These are phyloP conservation scores for Pseudogymnoascus sp. DNA, from an alignment of 2,329 filamentous ascomycete genomes.

Conservation along the genomic window DNA sequence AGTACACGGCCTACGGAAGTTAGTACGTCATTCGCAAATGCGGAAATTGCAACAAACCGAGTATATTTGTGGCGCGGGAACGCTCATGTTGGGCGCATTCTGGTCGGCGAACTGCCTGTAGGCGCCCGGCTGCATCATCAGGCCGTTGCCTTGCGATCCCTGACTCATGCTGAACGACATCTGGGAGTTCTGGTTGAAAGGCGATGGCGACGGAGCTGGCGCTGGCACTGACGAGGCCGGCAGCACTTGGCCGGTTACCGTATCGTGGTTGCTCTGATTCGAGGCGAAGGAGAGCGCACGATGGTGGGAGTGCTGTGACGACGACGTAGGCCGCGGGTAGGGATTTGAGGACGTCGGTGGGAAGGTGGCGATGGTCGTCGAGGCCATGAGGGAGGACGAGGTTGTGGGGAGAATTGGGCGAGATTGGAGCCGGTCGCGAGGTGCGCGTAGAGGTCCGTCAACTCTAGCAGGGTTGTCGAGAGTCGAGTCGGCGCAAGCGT, in stretches of 20 bases:
- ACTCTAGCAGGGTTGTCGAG: not conserved
- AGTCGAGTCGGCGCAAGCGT: not conserved
- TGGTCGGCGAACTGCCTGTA: conserved; percentile 24
- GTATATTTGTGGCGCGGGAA: conserved; percentile 46
- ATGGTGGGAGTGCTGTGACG: not conserved
- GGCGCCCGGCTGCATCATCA: conserved; percentile 26
- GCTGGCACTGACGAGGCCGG: not conserved
- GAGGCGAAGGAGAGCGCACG: not conserved
- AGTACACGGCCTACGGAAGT: conserved; percentile 68
- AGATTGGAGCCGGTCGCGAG: not conserved
- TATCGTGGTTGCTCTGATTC: not conserved
- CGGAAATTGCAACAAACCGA: conserved; percentile 38
- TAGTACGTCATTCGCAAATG: not conserved
- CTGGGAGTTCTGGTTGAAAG: conserved; percentile 6
- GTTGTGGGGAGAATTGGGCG: not conserved
- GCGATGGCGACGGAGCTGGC: not conserved
- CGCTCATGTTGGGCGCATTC: conserved; percentile 19
- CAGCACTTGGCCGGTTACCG: not conserved
- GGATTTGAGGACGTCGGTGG: not conserved
- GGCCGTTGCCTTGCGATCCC: conserved; percentile 24
- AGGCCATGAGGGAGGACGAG: conserved; percentile 2
- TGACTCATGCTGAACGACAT: conserved; percentile 30
- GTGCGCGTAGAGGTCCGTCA: not conserved
- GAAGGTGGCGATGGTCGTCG: conserved; percentile 3
- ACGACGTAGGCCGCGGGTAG: not conserved